phyloP scores from a whole-genome alignment of 2,329 filamentous ascomycete genomes.

The Fusarium caatingaense region DNA sequence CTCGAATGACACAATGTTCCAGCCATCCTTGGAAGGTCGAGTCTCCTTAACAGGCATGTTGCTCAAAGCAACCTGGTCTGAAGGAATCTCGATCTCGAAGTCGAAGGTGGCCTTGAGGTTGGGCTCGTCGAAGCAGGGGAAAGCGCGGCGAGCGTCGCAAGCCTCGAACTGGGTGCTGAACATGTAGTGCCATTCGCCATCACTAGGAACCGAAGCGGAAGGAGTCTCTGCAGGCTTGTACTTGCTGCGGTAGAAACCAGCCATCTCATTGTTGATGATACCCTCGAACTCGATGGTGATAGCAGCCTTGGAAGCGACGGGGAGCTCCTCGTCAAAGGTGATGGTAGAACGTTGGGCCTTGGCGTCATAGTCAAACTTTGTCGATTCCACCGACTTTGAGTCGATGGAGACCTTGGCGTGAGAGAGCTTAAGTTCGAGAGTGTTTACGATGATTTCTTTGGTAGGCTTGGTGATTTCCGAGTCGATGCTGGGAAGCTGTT shows the following conservation, averaged over 20 bases:
- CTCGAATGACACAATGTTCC: slow-evolving; percentile 82
- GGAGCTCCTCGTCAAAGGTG: slow-evolving; percentile 77
- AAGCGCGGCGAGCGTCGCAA: slow-evolving; percentile 92
- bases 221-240: slow-evolving; percentile 85
- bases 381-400: slow-evolving; percentile 68
- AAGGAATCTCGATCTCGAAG: slow-evolving; percentile 90
- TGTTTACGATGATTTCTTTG: slow-evolving; percentile 84
- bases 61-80: slow-evolving; percentile 87
- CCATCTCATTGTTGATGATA: slow-evolving; percentile 89
- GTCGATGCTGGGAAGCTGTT: slow-evolving; percentile 69
- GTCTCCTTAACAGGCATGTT: slow-evolving; percentile 92
- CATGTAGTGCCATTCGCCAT: slow-evolving; percentile 76
- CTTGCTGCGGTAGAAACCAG: slow-evolving; percentile 92
- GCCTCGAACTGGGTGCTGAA: slow-evolving; percentile 98
- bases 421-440: slow-evolving; percentile 83
- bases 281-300: slow-evolving; percentile 81
- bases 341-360: slow-evolving; percentile 87
- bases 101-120: slow-evolving; percentile 97
- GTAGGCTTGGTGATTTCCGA: slow-evolving; percentile 77
- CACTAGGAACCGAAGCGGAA: slow-evolving; percentile 80
- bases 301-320: slow-evolving; percentile 72
- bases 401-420: slow-evolving; percentile 70
- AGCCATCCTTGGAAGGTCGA: slow-evolving; percentile 69
- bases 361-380: slow-evolving; percentile 81
- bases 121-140: slow-evolving; percentile 98